Base-by-base conservation (phyloP, 225 moss, liverwort and hornwort species). In the Polytrichum formosum region DNA sequence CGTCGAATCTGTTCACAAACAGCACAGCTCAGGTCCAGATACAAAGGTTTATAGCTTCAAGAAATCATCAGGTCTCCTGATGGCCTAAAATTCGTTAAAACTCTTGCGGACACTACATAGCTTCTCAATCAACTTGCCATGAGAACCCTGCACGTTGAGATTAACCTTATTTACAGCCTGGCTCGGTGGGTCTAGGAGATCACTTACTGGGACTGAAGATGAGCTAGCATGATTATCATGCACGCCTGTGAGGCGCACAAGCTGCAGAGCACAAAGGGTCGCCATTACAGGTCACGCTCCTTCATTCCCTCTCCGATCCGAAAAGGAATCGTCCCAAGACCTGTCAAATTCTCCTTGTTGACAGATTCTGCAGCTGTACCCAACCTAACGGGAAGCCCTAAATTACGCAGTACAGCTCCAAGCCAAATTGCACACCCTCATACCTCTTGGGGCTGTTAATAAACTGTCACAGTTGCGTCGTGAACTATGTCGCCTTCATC, bases 201-300 rank as follows among this genome's bases (percentile, higher is more conserved):
- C 20, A 71, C 80, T 75, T 78, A 83, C 86, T 71, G 59, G 67
- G 58, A 72, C 66, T 17, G 76, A 66, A 80, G 60, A 80, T 25
- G 83, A 77, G 58, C 61, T 63, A 75, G 65, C 56, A 83, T 74
- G 69, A 72, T 56, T 54, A 64, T 78, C 76, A 35, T 78, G 28
- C 63, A 74, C 63, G 68, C 68, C 75, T 76, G 78, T 65, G 72
- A 76, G 70, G 66, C 78, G 82, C 73, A 77, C 71, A 76, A 87
- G 83, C 78, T 83, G 83, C 71, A 87, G 71, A 78, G 80, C 78
- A 71, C 71, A 63, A 66, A 83, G 71, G 83, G 80, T 72, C 68
- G 83, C 83, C 86, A 87, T 87, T 73, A 87, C 76, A 65, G 68
- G 60, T 80, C 68, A 78, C 73, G 63, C 69, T 83, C 83, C 78